Base-by-base conservation (phyloP, 2,329 filamentous ascomycete species). In the Pseudocercospora vitis region DNA sequence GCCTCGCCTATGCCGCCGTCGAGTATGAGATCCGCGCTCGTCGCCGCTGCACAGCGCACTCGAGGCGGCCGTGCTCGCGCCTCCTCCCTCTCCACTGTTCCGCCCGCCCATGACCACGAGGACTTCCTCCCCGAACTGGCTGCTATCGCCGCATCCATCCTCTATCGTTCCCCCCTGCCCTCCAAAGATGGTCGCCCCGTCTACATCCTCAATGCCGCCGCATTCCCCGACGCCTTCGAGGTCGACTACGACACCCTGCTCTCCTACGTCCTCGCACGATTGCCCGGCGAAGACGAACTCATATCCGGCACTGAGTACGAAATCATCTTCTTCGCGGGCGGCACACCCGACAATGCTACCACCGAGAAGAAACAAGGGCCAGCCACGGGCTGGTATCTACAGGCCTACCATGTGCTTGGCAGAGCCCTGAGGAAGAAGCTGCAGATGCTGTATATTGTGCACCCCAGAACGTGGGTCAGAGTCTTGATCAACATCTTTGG, bases 301-400 rank as follows among this genome's bases (percentile, higher is more conserved):
- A 70, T 80, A 24, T 73, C 72, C 44, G 79, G 78, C 1, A 75
- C 73, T 16, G 78, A 80, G 52, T 82, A 82, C 59, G 79, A 81
- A 62, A 74, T 82, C 40, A 70, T 82, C 51, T 81, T 82, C 68
- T 81, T 82, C 61, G 79, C 79, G 3, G 79, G 79, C n/a, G 78
- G 78, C 7, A 74, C 73, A 31, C 72, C 73, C 42, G 76, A 74
- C 44, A 73, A 71, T 42, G 71, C 69, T 11, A 75, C 73, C 7
- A 66, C 55, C 19, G 63, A 69, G 35, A 79, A 75, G 66, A 80
- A 77, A 66, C 71, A 71, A 47, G 69, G 69, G 1, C 79, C 80
- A 1, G 76, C 76, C 21, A 79, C 77, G 73, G 77, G 77, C 32
- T 82, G 80, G 80, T 81, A 80, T 58, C 67, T 82, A 47, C 79